A percentile compares a stretch with the other conserved stretches of the same genome.
These are phyloP conservation scores for Gracilaria domingensis DNA, from an alignment of 23 red algal genomes.

Conservation along the genomic window DNA sequence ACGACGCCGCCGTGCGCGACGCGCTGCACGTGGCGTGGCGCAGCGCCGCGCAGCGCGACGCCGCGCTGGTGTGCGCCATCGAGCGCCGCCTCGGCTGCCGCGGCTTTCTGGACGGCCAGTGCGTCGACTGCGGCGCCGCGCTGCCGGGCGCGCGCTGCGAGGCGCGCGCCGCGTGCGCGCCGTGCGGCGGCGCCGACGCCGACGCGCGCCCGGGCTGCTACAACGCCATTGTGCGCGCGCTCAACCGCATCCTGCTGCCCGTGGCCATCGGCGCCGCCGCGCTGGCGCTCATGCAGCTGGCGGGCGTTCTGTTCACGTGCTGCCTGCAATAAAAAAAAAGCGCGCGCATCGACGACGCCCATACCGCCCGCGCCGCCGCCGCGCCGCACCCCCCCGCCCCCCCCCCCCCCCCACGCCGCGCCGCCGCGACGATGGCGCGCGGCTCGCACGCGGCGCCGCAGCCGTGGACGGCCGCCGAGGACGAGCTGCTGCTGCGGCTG, in stretches of 20 bases:
- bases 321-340: neutral
- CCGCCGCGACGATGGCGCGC: too few species aligned
- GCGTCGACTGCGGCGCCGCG: neutral
- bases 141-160: neutral
- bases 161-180: neutral
- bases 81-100: constrained; percentile 43
- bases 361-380: too few species aligned
- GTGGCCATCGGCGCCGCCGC: constrained; percentile 6
- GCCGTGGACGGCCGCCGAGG: too few species aligned
- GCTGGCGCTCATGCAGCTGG: constrained; percentile 11
- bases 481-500: too few species aligned
- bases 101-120: constrained; percentile 55
- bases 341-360: neutral
- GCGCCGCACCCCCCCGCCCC: too few species aligned
- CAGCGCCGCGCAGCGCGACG: neutral
- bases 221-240: neutral
- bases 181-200: neutral
- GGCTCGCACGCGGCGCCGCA: too few species aligned
- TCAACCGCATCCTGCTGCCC: constrained; percentile 34
- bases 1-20: neutral
- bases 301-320: constrained; percentile 29
- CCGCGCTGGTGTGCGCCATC: constrained; percentile 19
- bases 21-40: constrained; percentile 30
- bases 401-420: too few species aligned
- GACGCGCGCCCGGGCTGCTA: constrained; percentile 31